Evolutionary conservation across 1,284 basidiomycete genomes (phyloP).

Genomic region (Rhodotorula sp.): DNA sequence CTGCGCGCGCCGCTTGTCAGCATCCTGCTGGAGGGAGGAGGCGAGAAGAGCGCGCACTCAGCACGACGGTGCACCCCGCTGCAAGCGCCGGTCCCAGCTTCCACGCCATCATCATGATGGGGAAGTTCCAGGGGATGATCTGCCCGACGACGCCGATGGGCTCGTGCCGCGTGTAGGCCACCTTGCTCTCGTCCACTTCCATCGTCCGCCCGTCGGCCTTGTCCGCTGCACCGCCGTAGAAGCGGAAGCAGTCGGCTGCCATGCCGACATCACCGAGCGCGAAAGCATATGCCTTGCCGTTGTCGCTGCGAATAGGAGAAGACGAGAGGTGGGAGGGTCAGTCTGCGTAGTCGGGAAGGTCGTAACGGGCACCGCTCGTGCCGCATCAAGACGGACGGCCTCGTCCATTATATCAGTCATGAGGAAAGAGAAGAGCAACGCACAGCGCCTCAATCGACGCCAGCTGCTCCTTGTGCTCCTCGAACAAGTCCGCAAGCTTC

Average conservation of each 20-base stretch:
- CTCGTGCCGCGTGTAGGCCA: constrained; percentile 83
- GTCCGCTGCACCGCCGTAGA: constrained; percentile 68
- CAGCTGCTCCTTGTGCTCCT: constrained; percentile 68
- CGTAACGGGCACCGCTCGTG: too few species aligned
- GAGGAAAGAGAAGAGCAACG: too few species aligned
- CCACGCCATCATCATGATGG: constrained; percentile 79
- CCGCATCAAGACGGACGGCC: too few species aligned
- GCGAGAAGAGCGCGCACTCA: constrained; percentile 54
- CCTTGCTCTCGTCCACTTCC: constrained; percentile 69
- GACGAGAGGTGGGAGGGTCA: too few species aligned
- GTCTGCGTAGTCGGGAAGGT: too few species aligned
- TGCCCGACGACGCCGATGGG: constrained; percentile 83
- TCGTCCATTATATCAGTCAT: too few species aligned
- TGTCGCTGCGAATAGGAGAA: constrained; percentile 55
- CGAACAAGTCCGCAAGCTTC: constrained; percentile 75
- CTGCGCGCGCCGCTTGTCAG: too few species aligned
- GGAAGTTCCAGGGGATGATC: constrained; percentile 65
- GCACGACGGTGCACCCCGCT: constrained; percentile 75
- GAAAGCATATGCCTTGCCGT: constrained; percentile 75
- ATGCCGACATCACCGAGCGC: constrained; percentile 70
- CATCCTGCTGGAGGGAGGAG: too few species aligned
- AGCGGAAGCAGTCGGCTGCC: constrained; percentile 67
- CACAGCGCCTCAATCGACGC: constrained; percentile 67
- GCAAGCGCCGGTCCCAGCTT: constrained; percentile 83
- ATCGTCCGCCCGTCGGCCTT: constrained; percentile 81